phyloP scores from a whole-genome alignment of 768 basidiomycete genomes.

The Amanita fuliginea region DNA sequence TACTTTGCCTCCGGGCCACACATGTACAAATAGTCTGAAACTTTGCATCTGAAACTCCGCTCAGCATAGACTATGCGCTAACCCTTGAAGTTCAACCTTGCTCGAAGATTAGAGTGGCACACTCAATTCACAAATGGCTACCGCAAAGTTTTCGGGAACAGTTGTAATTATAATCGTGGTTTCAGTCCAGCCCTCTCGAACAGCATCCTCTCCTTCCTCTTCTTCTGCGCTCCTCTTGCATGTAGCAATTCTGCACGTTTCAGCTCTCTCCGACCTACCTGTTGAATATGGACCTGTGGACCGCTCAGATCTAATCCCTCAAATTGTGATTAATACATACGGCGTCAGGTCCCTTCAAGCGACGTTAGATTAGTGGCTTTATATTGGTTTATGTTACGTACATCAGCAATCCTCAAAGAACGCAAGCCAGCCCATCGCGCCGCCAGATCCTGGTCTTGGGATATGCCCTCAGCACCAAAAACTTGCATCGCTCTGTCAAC shows the following conservation, averaged over 20 bases:
- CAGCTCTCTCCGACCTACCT: slow-evolving; percentile 85
- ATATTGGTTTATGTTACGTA: slow-evolving; percentile 21
- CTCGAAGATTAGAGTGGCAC: no score
- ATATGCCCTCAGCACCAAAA: slow-evolving; percentile 93
- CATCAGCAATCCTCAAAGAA: slow-evolving; percentile 83
- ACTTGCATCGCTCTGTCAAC: slow-evolving; percentile 95
- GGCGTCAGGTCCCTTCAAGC: slow-evolving; percentile 63
- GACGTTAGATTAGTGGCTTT: not conserved
- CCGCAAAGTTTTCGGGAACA: not conserved
- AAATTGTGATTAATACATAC: slow-evolving; percentile 24
- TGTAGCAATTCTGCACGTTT: slow-evolving; percentile 58
- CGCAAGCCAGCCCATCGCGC: slow-evolving; percentile 67
- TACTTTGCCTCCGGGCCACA: not conserved
- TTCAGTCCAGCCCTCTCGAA: slow-evolving; percentile 53
- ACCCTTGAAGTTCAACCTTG: no score
- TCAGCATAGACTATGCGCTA: no score
- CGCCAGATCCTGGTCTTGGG: slow-evolving; percentile 82
- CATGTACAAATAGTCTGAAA: not conserved
- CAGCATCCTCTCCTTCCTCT: slow-evolving; percentile 50
- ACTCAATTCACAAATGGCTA: no score
- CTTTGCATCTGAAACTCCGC: no score
- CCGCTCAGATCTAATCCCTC: slow-evolving; percentile 10
- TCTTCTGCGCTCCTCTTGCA: slow-evolving; percentile 40
- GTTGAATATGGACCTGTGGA: slow-evolving; percentile 80
- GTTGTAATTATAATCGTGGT: slow-evolving; percentile 30